Percentiles rank a stretch among this genome's conserved stretches.
These are phyloP conservation scores for Penicillium coprophilum DNA, from an alignment of 495 filamentous ascomycete species.

Conservation along the genomic window DNA sequence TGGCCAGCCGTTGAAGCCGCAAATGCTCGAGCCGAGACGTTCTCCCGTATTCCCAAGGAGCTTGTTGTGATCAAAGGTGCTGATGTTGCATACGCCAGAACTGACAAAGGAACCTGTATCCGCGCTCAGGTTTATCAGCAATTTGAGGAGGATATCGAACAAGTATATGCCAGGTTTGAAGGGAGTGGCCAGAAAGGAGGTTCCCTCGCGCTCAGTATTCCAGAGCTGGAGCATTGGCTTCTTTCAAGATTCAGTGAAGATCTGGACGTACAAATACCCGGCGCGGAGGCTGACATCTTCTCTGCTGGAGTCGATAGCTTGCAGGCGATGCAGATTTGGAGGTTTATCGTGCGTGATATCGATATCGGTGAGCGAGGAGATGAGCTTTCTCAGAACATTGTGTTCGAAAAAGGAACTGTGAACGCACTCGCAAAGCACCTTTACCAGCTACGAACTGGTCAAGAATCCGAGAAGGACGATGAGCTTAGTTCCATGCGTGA, in stretches of 20 bases:
- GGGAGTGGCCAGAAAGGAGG: slow-evolving; percentile 23
- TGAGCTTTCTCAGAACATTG: slow-evolving; percentile 45
- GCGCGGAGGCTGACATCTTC: slow-evolving; percentile 52
- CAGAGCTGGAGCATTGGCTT: slow-evolving; percentile 29
- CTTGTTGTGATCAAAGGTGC: slow-evolving; percentile 50
- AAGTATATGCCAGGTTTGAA: slow-evolving; percentile 40
- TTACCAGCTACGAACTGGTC: slow-evolving; percentile 24
- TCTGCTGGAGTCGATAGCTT: slow-evolving; percentile 55
- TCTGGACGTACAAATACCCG: slow-evolving; percentile 21
- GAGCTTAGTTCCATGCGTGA: slow-evolving; percentile 32
- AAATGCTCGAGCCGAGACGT: slow-evolving; percentile 48
- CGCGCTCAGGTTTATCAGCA: slow-evolving; percentile 52
- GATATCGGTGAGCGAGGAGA: slow-evolving; percentile 30
- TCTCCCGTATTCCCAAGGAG: slow-evolving; percentile 53
- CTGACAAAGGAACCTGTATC: slow-evolving; percentile 59
- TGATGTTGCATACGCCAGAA: slow-evolving; percentile 47
- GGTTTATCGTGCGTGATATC: slow-evolving; percentile 34
- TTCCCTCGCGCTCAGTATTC: slow-evolving; percentile 16
- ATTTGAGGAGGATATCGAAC: slow-evolving; percentile 51
- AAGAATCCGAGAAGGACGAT: slow-evolving; percentile 24
- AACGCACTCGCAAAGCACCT: slow-evolving; percentile 34
- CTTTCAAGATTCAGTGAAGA: slow-evolving; percentile 28
- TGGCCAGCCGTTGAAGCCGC: slow-evolving; percentile 53
- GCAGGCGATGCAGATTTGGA: slow-evolving; percentile 51
- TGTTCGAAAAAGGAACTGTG: slow-evolving; percentile 48